Percentiles rank a stretch among this genome's conserved stretches.
phyloP scores from a whole-genome alignment of 768 basidiomycete genomes.

The Tylopilus vinaceipallidus region DNA sequence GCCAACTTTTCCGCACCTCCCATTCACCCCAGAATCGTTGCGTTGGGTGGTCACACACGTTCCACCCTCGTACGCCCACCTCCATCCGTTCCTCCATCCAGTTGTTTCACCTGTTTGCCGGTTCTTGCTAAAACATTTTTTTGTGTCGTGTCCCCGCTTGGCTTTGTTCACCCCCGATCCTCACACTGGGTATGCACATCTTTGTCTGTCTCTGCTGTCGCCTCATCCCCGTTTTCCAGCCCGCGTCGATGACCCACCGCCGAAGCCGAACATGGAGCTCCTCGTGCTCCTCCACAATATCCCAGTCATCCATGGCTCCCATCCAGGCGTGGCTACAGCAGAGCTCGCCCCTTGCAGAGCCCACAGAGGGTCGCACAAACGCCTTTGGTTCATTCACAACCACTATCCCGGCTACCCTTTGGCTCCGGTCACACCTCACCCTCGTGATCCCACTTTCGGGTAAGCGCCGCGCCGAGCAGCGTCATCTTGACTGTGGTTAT shows the following conservation, averaged over 20 bases:
- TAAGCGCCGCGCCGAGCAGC: conserved; percentile 3
- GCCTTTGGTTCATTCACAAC: conserved; percentile 41
- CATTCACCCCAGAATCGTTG: background rate
- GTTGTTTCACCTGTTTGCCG: too few relatives aligned
- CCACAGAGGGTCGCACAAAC: conserved; percentile 23
- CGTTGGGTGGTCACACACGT: background rate
- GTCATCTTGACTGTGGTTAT: conserved; percentile 9
- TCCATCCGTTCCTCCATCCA: background rate
- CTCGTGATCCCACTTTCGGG: conserved; percentile 17
- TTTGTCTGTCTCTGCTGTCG: too few relatives aligned
- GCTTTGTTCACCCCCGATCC: background rate
- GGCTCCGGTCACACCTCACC: conserved; percentile 25
- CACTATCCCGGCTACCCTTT: conserved; percentile 33
- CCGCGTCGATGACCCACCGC: conserved; percentile 1
- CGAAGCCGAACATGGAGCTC: conserved; percentile 19
- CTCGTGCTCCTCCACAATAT: conserved; percentile 22
- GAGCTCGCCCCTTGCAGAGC: conserved; percentile 22
- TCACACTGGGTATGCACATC: background rate
- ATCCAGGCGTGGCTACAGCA: conserved; percentile 24
- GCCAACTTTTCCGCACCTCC: conserved; percentile 9
- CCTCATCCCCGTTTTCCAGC: background rate
- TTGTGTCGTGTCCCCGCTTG: background rate
- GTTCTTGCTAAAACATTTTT: background rate
- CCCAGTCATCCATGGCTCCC: conserved; percentile 25
- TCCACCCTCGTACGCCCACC: background rate